Percentiles rank a stretch among this genome's conserved stretches.
Conservation (phyloP, 805 yeast species). For the Lipomyces spencermartinsiae region DNA sequence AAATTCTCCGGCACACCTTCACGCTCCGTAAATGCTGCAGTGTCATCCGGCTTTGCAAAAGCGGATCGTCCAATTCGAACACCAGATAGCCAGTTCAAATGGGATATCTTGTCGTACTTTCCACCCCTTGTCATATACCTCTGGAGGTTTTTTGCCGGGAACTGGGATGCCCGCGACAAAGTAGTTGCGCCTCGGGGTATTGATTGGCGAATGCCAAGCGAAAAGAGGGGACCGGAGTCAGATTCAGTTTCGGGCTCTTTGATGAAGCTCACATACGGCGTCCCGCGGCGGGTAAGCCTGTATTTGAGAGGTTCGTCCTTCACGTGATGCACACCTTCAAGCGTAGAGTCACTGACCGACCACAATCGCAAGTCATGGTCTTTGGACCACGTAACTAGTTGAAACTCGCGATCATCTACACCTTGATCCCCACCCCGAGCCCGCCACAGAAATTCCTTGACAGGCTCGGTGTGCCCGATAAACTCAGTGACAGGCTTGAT, state of each 20-base stretch:
- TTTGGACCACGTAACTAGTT: slow-evolving; percentile 91
- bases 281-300: slow-evolving; percentile 51
- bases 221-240: not conserved
- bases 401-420: slow-evolving; percentile 79
- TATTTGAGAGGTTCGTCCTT: slow-evolving; percentile 50
- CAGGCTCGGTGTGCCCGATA: slow-evolving; percentile 82
- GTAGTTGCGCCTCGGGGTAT: not conserved
- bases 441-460: slow-evolving; percentile 90
- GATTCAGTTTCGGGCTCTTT: slow-evolving; percentile 54
- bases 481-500: slow-evolving; percentile 65
- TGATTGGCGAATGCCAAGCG: not conserved
- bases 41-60: slow-evolving; percentile 41
- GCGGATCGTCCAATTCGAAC: slow-evolving; percentile 73
- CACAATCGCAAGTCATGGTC: slow-evolving; percentile 85
- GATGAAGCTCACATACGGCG: slow-evolving; percentile 57
- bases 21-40: slow-evolving; percentile 36
- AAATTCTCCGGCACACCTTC: slow-evolving; percentile 60
- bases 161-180: not conserved
- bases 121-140: slow-evolving; percentile 36
- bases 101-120: slow-evolving; percentile 54
- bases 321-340: slow-evolving; percentile 50
- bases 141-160: not conserved
- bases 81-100: slow-evolving; percentile 91
- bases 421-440: slow-evolving; percentile 55
- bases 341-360: slow-evolving; percentile 63